Conservation (phyloP, 176 grass and related monocot genomes). For the Carex pumila region DNA sequence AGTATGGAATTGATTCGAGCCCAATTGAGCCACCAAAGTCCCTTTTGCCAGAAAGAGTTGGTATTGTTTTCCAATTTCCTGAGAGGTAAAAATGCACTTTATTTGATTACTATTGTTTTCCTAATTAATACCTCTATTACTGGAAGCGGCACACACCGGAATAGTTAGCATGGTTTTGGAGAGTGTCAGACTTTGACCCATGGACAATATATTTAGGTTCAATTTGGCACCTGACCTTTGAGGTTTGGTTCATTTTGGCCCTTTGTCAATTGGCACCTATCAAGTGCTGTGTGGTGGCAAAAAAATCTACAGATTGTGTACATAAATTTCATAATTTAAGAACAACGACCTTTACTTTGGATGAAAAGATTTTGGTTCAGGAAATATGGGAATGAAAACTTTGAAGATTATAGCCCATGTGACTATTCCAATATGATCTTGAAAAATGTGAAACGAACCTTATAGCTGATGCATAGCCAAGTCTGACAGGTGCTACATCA, state of each 20-base stretch:
- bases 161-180: not conserved
- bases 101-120: not conserved
- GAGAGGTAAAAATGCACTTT: constrained; percentile 54
- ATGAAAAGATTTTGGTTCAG: not conserved
- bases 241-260: not conserved
- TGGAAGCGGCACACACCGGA: not conserved
- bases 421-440: not conserved
- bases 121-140: not conserved
- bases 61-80: constrained; percentile 96
- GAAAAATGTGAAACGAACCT: not conserved
- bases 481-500: not conserved
- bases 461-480: not conserved
- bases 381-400: not conserved
- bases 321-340: not conserved
- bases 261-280: not conserved
- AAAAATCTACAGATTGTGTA: not conserved
- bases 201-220: not conserved
- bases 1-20: constrained; percentile 47
- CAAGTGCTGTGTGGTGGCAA: not conserved
- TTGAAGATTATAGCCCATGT: not conserved
- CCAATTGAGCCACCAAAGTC: constrained; percentile 28
- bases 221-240: not conserved
- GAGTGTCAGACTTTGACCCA: not conserved
- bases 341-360: not conserved
- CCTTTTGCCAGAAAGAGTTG: constrained; percentile 57